A percentile compares a stretch with the other conserved stretches of the same genome.
Evolutionary conservation across 2,329 filamentous ascomycete genomes (phyloP).

Genomic region (Didymella lethalis): DNA sequence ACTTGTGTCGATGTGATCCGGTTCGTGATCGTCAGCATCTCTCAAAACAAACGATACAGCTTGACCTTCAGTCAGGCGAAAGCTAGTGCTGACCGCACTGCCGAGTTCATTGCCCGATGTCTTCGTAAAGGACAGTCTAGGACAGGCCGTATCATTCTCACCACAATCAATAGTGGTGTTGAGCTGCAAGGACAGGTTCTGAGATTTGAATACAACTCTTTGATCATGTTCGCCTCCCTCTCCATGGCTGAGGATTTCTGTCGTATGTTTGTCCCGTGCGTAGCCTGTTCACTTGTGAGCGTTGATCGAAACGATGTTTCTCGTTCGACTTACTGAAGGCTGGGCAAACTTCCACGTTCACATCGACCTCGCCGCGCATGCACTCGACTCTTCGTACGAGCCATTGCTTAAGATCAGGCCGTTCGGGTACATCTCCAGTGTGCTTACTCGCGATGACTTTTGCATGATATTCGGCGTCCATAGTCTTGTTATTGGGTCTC

Average conservation of each 20-base stretch:
- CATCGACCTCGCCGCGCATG: slow-evolving; percentile 69
- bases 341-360: slow-evolving; percentile 76
- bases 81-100: slow-evolving; percentile 68
- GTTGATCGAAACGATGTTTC: not conserved
- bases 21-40: slow-evolving; percentile 64
- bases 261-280: slow-evolving; percentile 68
- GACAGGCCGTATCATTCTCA: slow-evolving; percentile 60
- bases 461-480: slow-evolving; percentile 54
- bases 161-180: slow-evolving; percentile 71
- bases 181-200: slow-evolving; percentile 68
- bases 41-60: slow-evolving; percentile 73
- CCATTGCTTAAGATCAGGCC: slow-evolving; percentile 68
- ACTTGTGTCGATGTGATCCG: slow-evolving; percentile 64
- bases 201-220: slow-evolving; percentile 67
- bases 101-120: slow-evolving; percentile 64
- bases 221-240: slow-evolving; percentile 33
- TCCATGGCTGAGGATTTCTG: slow-evolving; percentile 59
- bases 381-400: slow-evolving; percentile 76
- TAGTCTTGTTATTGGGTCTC: slow-evolving; percentile 65
- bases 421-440: slow-evolving; percentile 37
- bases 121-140: slow-evolving; percentile 64
- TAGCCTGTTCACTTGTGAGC: slow-evolving; percentile 58
- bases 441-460: slow-evolving; percentile 36
- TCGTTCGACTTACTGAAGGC: slow-evolving; percentile 38
- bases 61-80: slow-evolving; percentile 71